Evolutionary conservation across 179 eudicot species (phyloP), one percentile per base, ranked within the genome.

Genomic region (Beta lomatogona): DNA sequence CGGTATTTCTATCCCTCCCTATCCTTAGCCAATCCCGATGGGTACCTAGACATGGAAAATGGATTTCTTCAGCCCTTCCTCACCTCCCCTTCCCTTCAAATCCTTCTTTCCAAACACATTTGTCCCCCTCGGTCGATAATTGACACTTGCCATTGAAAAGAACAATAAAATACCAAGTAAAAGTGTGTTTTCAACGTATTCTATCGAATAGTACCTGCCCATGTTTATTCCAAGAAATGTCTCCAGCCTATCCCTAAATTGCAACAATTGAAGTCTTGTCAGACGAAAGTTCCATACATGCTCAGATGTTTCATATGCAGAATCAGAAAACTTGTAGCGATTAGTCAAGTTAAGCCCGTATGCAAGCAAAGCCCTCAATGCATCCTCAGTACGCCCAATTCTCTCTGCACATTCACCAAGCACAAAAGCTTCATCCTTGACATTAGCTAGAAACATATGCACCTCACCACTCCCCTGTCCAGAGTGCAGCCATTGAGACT

Each of bases 191-290:
- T 57, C 19, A 36, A 21, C 14, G 7, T 54, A 31, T 52, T 67
- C 65, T 76, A 67, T 31, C 58, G 57, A 25, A 81, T 68, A 81
- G 78, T 88, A 96, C 99, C 99, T 94, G 92, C 98, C 98, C 98
- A 91, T 94, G 87, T 94, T 94, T 81, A 96, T 91, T 53, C 99
- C 99, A 83, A 96, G 90, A 87, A 94, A 96, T 71, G 99, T 94
- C 84, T 96, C 98, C 82, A 96, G 91, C 89, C 94, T 91, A 87
- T 96, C 99, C 88, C 87, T 88, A 88, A 88, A 94, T 78, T 92
- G 98, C 87, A 96, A 84, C 64, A 96, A 77, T 84, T 89, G 93
- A 69, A 96, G 95, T 78, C 99, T 88, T 63, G 90, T 85, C 80
- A 94, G 60, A 80, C 93, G 93, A 79, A 85, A 91, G 82, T 94